Base-by-base conservation (phyloP, 306 rosid species). In the Gastrolobium bilobum region DNA sequence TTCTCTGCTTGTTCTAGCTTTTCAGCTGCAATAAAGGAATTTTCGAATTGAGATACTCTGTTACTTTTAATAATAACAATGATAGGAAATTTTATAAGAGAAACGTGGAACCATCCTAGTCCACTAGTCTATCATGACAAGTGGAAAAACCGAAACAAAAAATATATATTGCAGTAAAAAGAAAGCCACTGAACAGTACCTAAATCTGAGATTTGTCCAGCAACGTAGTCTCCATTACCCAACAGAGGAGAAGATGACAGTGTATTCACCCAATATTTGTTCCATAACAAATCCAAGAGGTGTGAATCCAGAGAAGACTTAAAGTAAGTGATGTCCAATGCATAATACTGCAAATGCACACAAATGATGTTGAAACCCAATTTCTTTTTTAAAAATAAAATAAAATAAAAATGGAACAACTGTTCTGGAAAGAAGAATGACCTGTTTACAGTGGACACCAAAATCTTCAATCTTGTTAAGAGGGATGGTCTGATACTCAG, bases 361-460 rank as follows among this genome's bases (percentile, higher is more conserved):
- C 7, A 9, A 38, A 84, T 42, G 40, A 13, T 78, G 85, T 38
- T 70, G 72, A 65, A 53, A 71, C 42, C 66, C 64, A 20, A 20
- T 20, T 20, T 20, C 1, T 20, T 20, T 20, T 20, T 20, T n/a
- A 56, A 51, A 1, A 20, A 53, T 5, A 10, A 29, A 4, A 13
- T 7, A 14, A 20, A 3, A 6, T 50, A 14, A 71, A 29, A 5
- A 2, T 1, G 3, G 52, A 3, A 4, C 13, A 29, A 30, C 11
- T 13, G 58, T 14, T 14, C 4, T 5, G 11, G 33, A 53, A 66
- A 57, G 38, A 66, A 81, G 40, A 54, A 76, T 56, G 48, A 95
- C 99, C 97, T 89, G 96, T 91, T 93, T 96, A 77, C 97, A 90
- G 37, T 96, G 99, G n/a, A 96, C 99, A 54, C 99, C 99, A 70